Evolutionary conservation across 495 filamentous ascomycete species (phyloP), one percentile per base, ranked within the genome.

Genomic region (Cenococcum geophilum): DNA sequence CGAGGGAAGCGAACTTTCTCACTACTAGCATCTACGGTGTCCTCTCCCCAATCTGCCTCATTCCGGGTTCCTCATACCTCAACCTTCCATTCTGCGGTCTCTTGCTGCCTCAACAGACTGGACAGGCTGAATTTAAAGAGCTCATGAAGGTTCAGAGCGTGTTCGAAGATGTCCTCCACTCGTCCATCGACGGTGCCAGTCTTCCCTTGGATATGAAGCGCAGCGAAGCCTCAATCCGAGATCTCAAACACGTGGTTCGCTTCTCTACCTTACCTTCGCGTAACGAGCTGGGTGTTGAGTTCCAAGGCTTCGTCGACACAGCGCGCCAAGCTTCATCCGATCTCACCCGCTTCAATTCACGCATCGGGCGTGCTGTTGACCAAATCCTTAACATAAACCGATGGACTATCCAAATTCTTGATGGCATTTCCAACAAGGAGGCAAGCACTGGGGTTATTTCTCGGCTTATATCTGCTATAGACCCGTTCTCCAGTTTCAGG

Each of bases 151-250:
- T 86, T 4, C 88, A 91, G 69, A 72, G 78, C 11, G 75, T 78
- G 49, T 87, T 91, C 48, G 85, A 86, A 68, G 77, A 80, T 23
- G 80, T 90, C 0, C 73, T 89, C 5, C 80, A 87, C 59, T 80
- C 81, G 51, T 78, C 78, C 16, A 76, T 80, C 3, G 74, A 80
- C 20, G 77, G 81, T n/a, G 79, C 79, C 1, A 79, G 79, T 5
- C 73, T 89, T 16, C 86, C 86, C 0, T 71, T 84, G 60, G 82
- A 85, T 62, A 87, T 89, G 80, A 88, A 87, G 72, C 76, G 82
- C 27, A 82, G 85, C 18, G 87, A 91, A 67, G 76, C 83, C 20
- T 82, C 84, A 4, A 84, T 92, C 23, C 85, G 89, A 60, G 87
- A 89, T 59, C 75, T 91, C 23, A 82, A 85, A 12, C 86, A 87